Evolutionary conservation across 768 basidiomycete genomes (phyloP).

Genomic region (Mycena indigotica): DNA sequence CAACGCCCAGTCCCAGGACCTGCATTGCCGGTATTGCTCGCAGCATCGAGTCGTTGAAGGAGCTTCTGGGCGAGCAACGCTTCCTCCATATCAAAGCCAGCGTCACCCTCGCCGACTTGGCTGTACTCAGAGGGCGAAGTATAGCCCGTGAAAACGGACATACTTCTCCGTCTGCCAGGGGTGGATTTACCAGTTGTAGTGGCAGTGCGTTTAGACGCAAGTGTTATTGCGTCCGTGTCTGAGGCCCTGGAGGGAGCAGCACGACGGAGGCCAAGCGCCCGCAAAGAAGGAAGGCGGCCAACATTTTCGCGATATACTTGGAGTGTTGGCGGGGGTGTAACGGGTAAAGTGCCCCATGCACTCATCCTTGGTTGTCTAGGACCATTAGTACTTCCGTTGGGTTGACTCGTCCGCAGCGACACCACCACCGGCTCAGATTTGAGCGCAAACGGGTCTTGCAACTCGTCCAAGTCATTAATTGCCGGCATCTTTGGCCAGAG

Average conservation of each 20-base stretch:
- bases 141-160: slow-evolving; percentile 22
- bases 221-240: not conserved
- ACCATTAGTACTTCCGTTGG: not conserved
- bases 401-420: not conserved
- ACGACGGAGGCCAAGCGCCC: slow-evolving; percentile 1
- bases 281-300: slow-evolving; percentile 18
- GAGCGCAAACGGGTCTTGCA: slow-evolving; percentile 27
- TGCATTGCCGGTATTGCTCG: not conserved
- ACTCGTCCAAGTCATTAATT: slow-evolving; percentile 24
- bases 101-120: slow-evolving; percentile 17
- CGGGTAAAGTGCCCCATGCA: slow-evolving; percentile 18
- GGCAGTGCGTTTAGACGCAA: not conserved
- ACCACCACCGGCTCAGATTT: slow-evolving; percentile 1
- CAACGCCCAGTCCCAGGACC: no score
- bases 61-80: slow-evolving; percentile 25
- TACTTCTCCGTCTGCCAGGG: slow-evolving; percentile 3
- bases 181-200: not conserved
- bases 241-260: not conserved
- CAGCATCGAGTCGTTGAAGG: slow-evolving; percentile 22
- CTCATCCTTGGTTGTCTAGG: slow-evolving; percentile 21
- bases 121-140: slow-evolving; percentile 23
- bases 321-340: not conserved
- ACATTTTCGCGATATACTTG: no score
- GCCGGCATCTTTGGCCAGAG: slow-evolving; percentile 1
- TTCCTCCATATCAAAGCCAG: slow-evolving; percentile 23